phyloP scores from a whole-genome alignment of 495 filamentous ascomycete species.

The Bombardia bombarda region DNA sequence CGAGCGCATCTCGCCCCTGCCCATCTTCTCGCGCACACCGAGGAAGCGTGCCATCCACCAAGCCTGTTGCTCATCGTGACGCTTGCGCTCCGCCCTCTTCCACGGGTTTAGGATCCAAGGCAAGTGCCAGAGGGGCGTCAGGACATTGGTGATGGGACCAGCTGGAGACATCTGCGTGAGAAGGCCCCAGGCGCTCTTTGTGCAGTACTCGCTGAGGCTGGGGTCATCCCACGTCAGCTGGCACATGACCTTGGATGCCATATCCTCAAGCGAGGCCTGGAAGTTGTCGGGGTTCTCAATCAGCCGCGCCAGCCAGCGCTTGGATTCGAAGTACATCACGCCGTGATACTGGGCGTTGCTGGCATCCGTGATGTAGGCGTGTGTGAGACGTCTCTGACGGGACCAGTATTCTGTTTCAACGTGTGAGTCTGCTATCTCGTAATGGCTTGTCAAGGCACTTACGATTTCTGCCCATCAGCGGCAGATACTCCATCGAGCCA shows the following conservation, averaged over 20 bases:
- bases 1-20: conserved; percentile 17
- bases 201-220: conserved; percentile 24
- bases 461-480: conserved; percentile 35
- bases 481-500: conserved; percentile 34
- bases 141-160: conserved; percentile 35
- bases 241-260: conserved; percentile 36
- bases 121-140: conserved; percentile 34
- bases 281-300: conserved; percentile 31
- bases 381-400: conserved; percentile 29
- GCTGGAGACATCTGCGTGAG: conserved; percentile 36
- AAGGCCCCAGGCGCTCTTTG: conserved; percentile 30
- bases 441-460: conserved; percentile 7
- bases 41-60: conserved; percentile 31
- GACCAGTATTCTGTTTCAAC: conserved; percentile 30
- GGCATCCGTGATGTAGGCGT: conserved; percentile 31
- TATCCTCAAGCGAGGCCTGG: conserved; percentile 29
- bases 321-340: conserved; percentile 30
- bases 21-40: conserved; percentile 14
- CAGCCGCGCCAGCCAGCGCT: conserved; percentile 31
- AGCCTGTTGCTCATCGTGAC: conserved; percentile 31
- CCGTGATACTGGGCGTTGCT: conserved; percentile 28
- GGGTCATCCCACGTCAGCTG: conserved; percentile 32
- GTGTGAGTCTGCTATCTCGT: neutral
- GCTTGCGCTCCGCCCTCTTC: conserved; percentile 31
- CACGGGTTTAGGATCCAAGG: conserved; percentile 31